Evolutionary conservation across 1,284 basidiomycete genomes (phyloP).

Genomic region (Coniferiporia sulphurascens): DNA sequence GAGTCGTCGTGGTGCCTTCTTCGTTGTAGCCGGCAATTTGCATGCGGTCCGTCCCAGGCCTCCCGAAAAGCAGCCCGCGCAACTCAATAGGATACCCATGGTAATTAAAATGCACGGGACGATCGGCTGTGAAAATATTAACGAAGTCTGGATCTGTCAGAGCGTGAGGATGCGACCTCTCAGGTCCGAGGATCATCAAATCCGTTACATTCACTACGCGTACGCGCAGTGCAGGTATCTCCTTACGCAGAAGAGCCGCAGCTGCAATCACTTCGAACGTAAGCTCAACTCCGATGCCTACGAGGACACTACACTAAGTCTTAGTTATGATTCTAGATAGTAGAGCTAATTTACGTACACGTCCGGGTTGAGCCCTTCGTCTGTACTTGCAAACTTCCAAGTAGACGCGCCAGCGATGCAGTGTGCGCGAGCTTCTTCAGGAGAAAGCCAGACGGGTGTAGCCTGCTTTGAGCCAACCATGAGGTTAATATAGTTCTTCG

Average conservation of each 20-base stretch:
- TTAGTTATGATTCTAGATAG: not conserved
- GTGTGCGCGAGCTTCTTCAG: slow-evolving; percentile 65
- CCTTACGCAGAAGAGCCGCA: slow-evolving; percentile 63
- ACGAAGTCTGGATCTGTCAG: slow-evolving; percentile 60
- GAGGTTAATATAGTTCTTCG: slow-evolving; percentile 81
- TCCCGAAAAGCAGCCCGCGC: slow-evolving; percentile 56
- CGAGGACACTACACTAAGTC: slow-evolving; percentile 47
- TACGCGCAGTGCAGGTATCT: slow-evolving; percentile 60
- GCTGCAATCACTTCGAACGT: slow-evolving; percentile 79
- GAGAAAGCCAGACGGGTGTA: slow-evolving; percentile 62
- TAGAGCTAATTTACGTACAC: slow-evolving; percentile 39
- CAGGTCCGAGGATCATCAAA: slow-evolving; percentile 70
- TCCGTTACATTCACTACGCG: slow-evolving; percentile 82
- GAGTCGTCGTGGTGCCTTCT: slow-evolving; percentile 41
- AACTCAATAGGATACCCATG: slow-evolving; percentile 77
- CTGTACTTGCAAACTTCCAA: slow-evolving; percentile 73
- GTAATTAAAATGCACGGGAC: slow-evolving; percentile 76
- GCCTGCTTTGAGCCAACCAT: slow-evolving; percentile 86
- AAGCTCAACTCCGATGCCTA: slow-evolving; percentile 71
- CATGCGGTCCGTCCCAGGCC: slow-evolving; percentile 45
- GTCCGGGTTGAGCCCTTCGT: slow-evolving; percentile 60
- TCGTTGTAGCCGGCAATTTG: slow-evolving; percentile 58
- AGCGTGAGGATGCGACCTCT: slow-evolving; percentile 73
- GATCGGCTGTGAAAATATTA: slow-evolving; percentile 67
- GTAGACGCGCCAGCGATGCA: slow-evolving; percentile 71